phyloP scores from a whole-genome alignment of 2,329 filamentous ascomycete genomes.

The Alternaria ventricosa region DNA sequence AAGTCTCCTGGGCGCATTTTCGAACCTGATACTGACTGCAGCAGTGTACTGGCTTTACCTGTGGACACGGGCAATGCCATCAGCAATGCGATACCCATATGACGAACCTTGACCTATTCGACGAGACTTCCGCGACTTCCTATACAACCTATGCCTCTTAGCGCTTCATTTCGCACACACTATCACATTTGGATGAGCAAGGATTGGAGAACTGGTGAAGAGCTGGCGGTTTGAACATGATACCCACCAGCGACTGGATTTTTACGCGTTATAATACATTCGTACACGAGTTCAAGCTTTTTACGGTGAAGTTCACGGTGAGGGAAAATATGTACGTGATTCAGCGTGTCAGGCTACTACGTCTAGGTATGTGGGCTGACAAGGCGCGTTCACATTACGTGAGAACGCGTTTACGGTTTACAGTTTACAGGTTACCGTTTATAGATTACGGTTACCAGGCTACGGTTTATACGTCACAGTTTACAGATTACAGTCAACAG shows the following conservation, averaged over 20 bases:
- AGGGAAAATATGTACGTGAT: neutral
- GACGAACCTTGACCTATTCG: conserved; percentile 32
- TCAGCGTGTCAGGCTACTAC: too few relatives aligned
- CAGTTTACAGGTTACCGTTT: neutral
- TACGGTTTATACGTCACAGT: neutral
- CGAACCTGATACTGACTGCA: conserved; percentile 20
- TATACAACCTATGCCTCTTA: neutral
- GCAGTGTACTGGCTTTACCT: conserved; percentile 59
- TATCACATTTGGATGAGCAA: neutral
- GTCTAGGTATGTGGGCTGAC: too few relatives aligned
- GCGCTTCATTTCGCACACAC: neutral
- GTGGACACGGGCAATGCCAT: conserved; percentile 60
- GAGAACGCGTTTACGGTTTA: neutral
- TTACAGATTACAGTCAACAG: neutral
- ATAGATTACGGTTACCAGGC: neutral
- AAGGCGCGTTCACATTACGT: conserved; percentile 1
- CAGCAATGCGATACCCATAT: conserved; percentile 55
- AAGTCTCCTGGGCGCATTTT: conserved; percentile 25
- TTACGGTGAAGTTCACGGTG: neutral
- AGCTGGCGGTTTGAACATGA: conserved; percentile 1
- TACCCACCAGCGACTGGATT: neutral
- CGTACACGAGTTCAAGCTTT: neutral
- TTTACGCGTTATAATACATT: neutral
- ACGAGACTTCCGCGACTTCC: neutral
- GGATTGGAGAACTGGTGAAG: neutral